phyloP scores from a whole-genome alignment of 257 asterid genomes.

The Przewalskia tangutica region DNA sequence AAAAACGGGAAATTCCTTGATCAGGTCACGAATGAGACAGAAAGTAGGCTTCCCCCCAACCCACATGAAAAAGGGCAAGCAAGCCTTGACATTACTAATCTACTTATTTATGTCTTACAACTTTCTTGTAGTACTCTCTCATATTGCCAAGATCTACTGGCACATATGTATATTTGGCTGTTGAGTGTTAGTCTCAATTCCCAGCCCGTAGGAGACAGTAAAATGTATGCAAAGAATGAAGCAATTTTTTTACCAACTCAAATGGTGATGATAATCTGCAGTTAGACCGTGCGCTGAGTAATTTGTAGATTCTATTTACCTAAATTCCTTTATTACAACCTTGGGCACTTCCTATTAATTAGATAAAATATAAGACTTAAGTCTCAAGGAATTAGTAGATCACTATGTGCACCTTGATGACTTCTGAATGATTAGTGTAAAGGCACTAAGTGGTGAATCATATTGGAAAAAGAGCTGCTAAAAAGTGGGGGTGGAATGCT shows the following conservation, averaged over 20 bases:
- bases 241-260: not conserved
- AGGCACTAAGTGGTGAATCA: not conserved
- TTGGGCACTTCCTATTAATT: not conserved
- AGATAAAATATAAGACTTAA: not conserved
- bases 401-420: not conserved
- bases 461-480: not conserved
- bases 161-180: not conserved
- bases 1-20: not conserved
- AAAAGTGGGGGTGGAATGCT: not conserved
- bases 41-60: not conserved
- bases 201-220: not conserved
- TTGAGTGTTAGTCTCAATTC: not conserved
- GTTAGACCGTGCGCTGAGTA: not conserved
- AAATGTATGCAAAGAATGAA: not conserved
- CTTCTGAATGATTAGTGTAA: not conserved
- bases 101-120: not conserved
- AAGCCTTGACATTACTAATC: not conserved
- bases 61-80: not conserved
- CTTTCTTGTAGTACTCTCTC: not conserved
- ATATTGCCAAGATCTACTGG: not conserved
- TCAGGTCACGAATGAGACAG: not conserved
- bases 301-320: not conserved
- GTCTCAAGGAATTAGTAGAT: not conserved
- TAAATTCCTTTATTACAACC: not conserved
- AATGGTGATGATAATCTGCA: not conserved